Conservation (phyloP, 257 asterid species). For the Capsicum rhomboideum region DNA sequence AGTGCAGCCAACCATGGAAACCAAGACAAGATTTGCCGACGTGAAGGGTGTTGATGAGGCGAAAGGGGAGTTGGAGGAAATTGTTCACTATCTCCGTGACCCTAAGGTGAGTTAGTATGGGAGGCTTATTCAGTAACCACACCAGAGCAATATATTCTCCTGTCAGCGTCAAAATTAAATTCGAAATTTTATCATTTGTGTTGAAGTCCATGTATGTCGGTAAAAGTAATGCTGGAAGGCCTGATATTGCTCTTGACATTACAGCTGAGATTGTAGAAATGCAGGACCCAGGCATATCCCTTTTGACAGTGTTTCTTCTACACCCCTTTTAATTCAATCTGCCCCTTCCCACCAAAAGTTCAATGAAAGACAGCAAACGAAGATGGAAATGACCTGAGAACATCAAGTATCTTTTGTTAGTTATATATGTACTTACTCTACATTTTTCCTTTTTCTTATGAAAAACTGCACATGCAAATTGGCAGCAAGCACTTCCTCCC, state of each 20-base stretch:
- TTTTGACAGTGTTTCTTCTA: neutral
- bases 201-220: neutral
- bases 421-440: neutral
- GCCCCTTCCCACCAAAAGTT: neutral
- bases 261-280: neutral
- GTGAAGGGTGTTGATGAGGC: slow-evolving; percentile 99
- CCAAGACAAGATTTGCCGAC: slow-evolving; percentile 75
- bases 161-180: neutral
- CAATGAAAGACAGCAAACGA: neutral
- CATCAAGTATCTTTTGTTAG: neutral
- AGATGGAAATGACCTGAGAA: neutral
- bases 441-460: neutral
- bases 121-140: neutral
- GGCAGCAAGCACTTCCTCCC: neutral
- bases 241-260: neutral
- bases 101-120: slow-evolving; percentile 57
- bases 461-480: neutral
- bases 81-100: slow-evolving; percentile 95
- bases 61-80: slow-evolving; percentile 87
- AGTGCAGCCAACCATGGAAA: slow-evolving; percentile 79
- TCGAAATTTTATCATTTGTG: neutral
- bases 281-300: neutral
- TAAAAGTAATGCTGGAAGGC: neutral
- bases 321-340: neutral
- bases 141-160: neutral